Base-by-base conservation (phyloP, 2,329 filamentous ascomycete genomes). In the Claviceps digitariae region DNA sequence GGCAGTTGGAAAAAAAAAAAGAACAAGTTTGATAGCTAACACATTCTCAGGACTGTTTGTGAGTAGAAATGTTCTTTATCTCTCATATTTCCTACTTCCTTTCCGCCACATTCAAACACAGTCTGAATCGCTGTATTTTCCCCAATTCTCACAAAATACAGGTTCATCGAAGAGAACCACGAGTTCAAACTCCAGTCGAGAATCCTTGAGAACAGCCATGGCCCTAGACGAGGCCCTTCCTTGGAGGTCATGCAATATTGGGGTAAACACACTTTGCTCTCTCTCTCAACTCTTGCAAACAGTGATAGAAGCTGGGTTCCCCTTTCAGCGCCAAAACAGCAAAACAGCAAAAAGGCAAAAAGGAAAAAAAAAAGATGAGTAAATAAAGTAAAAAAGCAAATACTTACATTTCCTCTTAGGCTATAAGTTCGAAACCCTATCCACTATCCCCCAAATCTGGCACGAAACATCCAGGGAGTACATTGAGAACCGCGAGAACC, bases 371-470 rank as follows among this genome's bases (percentile, higher is more conserved):
- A 9, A 20, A 41, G 25, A 12, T 17, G 6, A 23, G n/a, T 5
- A 46, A 46, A 10, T 10, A 13, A 13, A 21, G 7, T 12, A 17
- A 34, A 8, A n/a, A n/a, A 38, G 15, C 6, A 41, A 41, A 53
- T 31, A 54, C 29, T 25, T 20, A 15, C 4, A 2, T 12, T 13
- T 8, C 2, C 20, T 34, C 4, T 13, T 58, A 91, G 88, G 91
- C 38, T 98, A 98, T 73, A 98, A 98, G 66, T 98, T 98, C 62
- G 93, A 98, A 68, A 86, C 88, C 0, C 69, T 98, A 1, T 82
- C 84, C 7, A 83, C 93, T 2, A 71, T 97, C 4, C 83, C 87
- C 2, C 71, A 76, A 2, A 78, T 84, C 0, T 96, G 90, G 83
- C 82, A 78, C 52, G 79, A 85, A 54, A 84, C 81, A 0, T 72